Evolutionary conservation across 495 filamentous ascomycete species (phyloP).

Genomic region (Podospora appendiculata): DNA sequence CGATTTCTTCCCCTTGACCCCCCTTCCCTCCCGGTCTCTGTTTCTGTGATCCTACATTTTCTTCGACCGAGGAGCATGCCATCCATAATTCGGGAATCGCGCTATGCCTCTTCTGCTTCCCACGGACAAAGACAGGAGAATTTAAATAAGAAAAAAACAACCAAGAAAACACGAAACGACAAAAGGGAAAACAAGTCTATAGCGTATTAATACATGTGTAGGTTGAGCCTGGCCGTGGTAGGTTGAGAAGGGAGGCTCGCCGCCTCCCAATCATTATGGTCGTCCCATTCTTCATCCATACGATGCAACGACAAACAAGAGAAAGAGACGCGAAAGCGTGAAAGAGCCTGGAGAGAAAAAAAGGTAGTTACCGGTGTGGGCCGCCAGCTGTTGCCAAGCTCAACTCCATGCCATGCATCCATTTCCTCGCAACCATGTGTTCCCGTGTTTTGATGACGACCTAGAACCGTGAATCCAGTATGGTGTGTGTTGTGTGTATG

Average conservation of each 20-base stretch:
- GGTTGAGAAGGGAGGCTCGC: background rate
- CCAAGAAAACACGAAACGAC: constrained; percentile 1
- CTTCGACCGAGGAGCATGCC: too few relatives aligned
- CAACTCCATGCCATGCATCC: background rate
- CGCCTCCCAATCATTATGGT: background rate
- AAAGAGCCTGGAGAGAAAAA: background rate
- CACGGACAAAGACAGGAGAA: background rate
- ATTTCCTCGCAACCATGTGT: too few relatives aligned
- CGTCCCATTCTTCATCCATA: background rate
- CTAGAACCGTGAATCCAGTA: too few relatives aligned
- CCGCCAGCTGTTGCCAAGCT: too few relatives aligned
- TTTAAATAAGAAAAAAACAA: constrained; percentile 1
- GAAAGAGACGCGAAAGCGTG: background rate
- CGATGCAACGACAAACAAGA: background rate
- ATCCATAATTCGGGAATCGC: too few relatives aligned
- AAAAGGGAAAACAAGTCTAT: constrained; percentile 3
- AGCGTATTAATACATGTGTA: constrained; percentile 15
- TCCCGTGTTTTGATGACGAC: too few relatives aligned
- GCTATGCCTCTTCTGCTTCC: too few relatives aligned
- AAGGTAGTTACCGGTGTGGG: too few relatives aligned
- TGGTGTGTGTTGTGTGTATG: too few relatives aligned
- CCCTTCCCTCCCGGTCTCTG: too few relatives aligned
- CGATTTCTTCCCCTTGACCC: too few relatives aligned
- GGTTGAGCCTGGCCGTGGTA: background rate
- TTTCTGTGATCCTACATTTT: too few relatives aligned